Base-by-base conservation (phyloP, 1,284 basidiomycete species). In the Salmacisia buchloeana region DNA sequence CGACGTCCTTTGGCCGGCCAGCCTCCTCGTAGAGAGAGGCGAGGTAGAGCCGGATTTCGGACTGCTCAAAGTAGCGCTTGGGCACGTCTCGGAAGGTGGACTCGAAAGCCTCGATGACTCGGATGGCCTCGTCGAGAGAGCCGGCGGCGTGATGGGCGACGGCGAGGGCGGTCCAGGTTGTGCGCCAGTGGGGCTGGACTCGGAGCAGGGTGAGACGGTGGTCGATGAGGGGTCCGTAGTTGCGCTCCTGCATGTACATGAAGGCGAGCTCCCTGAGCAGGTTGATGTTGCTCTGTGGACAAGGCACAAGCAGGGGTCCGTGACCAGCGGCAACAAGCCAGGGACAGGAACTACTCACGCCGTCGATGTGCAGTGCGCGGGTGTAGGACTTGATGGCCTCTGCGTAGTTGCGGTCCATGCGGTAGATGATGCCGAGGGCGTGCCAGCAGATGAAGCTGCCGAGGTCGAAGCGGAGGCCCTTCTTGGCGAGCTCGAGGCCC, bases 371-470 rank as follows among this genome's bases (percentile, higher is more conserved):
- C 67, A 94, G 83, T 29, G 91, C 87, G 73, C 87, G 86, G 31
- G 89, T 90, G 62, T 85, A 85, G 34, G 90, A 91, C 76, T 91
- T 91, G 77, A 93, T 84, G 0, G 91, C 90, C 76, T 91, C 90
- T 72, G 90, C 88, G 75, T 82, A 94, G 76, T 93, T 92, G 80
- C 88, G 91, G 80, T 94, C 90, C 46, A 88, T 89, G 29, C 77
- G 68, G 58, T 78, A 61, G 35, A 78, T 59, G 65, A 79, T 79
- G 49, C 93, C 96, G 75, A 93, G 90, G 66, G 98, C 94, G 80
- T 99, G 96, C 94, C 96, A 98, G 77, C 89, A 90, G 77, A 99
- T 97, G 79, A 98, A 94, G 27, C 90, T 93, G 38, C 87, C 91
- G 65, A 94, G 83, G 82, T 97, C 93, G 66, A 89, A 85, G 64